Conservation (phyloP, 2,329 filamentous ascomycete genomes). For the Phoma sp. region DNA sequence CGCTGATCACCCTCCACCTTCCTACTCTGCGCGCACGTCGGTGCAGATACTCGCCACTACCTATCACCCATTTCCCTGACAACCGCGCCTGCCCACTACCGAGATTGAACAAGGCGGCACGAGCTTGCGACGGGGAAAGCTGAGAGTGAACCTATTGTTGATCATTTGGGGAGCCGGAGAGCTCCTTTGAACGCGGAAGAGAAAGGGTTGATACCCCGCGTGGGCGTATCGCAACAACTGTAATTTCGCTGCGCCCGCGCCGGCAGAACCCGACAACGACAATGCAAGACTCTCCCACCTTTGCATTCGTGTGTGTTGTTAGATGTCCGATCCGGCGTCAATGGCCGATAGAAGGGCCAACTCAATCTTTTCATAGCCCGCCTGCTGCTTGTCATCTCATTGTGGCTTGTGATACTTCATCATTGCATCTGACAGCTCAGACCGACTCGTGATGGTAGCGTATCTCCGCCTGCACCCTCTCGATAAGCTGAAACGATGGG, state of each 20-base stretch:
- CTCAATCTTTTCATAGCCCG: background rate
- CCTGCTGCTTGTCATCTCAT: background rate
- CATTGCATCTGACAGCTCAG: constrained; percentile 12
- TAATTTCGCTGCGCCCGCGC: constrained; percentile 9
- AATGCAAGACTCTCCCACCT: background rate
- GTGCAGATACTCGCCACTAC: constrained; percentile 1
- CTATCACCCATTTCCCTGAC: background rate
- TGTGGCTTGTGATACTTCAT: constrained; percentile 3
- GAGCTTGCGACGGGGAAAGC: background rate
- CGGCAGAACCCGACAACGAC: background rate
- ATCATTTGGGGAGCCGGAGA: constrained; percentile 11
- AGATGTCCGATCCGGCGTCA: background rate
- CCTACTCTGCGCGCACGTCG: constrained; percentile 6
- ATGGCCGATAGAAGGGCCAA: background rate
- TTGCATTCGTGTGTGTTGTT: background rate
- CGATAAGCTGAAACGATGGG: constrained; percentile 8
- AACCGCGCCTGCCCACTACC: background rate
- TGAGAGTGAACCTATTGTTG: background rate
- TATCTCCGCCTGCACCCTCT: constrained; percentile 6
- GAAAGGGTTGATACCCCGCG: constrained; percentile 3
- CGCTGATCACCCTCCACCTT: constrained; percentile 1
- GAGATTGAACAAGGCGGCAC: background rate
- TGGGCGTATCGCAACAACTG: constrained; percentile 5
- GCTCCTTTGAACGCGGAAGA: background rate
- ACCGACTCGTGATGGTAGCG: constrained; percentile 11